Evolutionary conservation across 345 rosid genomes (phyloP), one percentile per base, ranked within the genome.

Genomic region (Ailanthus altissimus): DNA sequence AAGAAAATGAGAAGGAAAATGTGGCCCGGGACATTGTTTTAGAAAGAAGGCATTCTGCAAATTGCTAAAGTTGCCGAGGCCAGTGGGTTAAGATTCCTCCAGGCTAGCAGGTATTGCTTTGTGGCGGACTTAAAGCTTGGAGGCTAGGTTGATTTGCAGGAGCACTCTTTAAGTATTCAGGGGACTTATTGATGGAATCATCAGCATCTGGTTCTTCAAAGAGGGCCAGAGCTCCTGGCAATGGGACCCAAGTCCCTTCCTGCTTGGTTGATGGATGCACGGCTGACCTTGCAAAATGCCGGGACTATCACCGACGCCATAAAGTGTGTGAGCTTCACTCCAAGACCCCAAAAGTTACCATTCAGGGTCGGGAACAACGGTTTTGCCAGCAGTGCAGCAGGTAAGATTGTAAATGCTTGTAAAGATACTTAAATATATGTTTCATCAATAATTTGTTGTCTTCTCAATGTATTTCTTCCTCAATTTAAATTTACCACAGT

Each of bases 341-440:
- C 3, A 92, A 92, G 85, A 86, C 91, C 20, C 75, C 94, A 4
- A 84, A 60, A 53, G 94, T 92, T 63, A 81, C 82, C 14, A 88
- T 92, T 68, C 83, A 77, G 67, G 91, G 94, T 50, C 89, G 66
- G 53, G 92, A 90, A 57, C 91, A 85, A 51, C 85, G 94, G 40
- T 92, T 92, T 76, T 90, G 97, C 85, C 97, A 92, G 89, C 97
- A 92, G 82, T 92, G 97, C 84, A 92, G 94, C 88, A 85, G 97
- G 97, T 88, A 77, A 56, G 72, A 49, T 26, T 53, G 23, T 9
- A 11, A 78, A 56, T 75, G 67, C 32, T 46, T 66, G 40, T 62
- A 23, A 40, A 49, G 47, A 25, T 45, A 40, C 69, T 54, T 62
- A 6, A 42, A 21, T 46, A 4, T 47, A 21, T 50, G 45, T 73